Evolutionary conservation across 1,284 basidiomycete species (phyloP), one percentile per base, ranked within the genome.

Genomic region (Chalciporus piperatoides): DNA sequence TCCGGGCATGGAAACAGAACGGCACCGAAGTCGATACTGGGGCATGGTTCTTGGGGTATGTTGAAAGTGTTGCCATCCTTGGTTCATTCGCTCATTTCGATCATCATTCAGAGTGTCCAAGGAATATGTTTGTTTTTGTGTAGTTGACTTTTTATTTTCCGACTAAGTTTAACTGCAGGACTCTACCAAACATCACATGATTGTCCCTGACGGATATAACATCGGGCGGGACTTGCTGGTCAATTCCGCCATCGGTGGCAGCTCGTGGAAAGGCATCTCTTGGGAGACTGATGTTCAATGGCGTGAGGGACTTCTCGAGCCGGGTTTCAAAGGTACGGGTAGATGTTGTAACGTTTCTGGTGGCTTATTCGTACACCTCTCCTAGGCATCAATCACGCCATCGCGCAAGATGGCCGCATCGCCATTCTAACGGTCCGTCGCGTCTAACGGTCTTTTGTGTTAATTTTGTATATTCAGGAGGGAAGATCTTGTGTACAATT

Each of bases 221-320:
- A 69, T 85, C 41, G 86, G 88, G 10, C 80, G 89, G 15, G 84
- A 91, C 66, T 81, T 75, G 69, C 71, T 91, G 46, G 85, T 90
- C 19, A 72, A 77, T 36, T 78, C 73, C 10, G 86, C 88, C n/a
- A 61, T 76, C 19, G 63, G 72, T 7, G 83, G 81, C n/a, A 77
- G 76, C 44, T 72, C 73, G 27, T 83, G 79, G 78, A 76, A 76
- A 32, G 76, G 79, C 9, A 75, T 77, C 56, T 80, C 76, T 72
- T 90, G 88, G 87, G 70, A 73, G 54, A 85, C 86, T 1, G 79
- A 86, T 2, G 75, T 91, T 2, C 82, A 85, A 61, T 90, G 84
- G 84, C 74, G 76, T 23, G 74, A 75, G 33, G 86, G 80, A 28
- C 72, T 91, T 6, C 68, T 90, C 15, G 73, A 80, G 51, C 76